phyloP scores from a whole-genome alignment of 2,329 filamentous ascomycete species.

The Fusarium liriodendri region DNA sequence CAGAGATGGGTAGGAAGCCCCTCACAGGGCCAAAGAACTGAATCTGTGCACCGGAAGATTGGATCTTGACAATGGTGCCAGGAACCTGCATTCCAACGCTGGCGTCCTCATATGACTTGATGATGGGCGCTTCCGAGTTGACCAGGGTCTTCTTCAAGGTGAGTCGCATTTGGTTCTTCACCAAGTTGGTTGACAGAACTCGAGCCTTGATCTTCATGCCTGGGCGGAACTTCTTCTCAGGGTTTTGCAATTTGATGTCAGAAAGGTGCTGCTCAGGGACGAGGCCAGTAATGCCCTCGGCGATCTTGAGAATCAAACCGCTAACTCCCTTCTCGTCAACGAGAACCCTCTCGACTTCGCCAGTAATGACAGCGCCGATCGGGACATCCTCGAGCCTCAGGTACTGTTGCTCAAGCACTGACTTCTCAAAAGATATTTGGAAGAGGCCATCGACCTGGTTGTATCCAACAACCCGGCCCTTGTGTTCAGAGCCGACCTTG shows the following conservation, averaged over 20 bases:
- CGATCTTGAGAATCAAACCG: constrained; percentile 84
- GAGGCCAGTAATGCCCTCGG: constrained; percentile 88
- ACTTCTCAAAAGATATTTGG: constrained; percentile 85
- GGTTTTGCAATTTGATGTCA: constrained; percentile 87
- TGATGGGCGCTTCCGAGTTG: constrained; percentile 85
- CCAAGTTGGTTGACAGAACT: constrained; percentile 82
- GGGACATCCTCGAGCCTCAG: constrained; percentile 91
- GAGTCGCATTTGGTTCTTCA: constrained; percentile 82
- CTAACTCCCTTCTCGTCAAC: constrained; percentile 81
- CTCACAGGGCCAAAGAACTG: constrained; percentile 89
- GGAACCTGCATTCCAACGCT: constrained; percentile 80
- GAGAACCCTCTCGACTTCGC: constrained; percentile 86
- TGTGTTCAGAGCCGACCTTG: constrained; percentile 81
- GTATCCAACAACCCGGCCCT: constrained; percentile 85
- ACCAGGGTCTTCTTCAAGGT: constrained; percentile 96
- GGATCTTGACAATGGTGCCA: constrained; percentile 87
- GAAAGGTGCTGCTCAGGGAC: constrained; percentile 90
- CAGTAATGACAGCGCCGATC: constrained; percentile 82
- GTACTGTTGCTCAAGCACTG: constrained; percentile 86
- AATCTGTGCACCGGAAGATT: constrained; percentile 83
- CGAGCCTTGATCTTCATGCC: constrained; percentile 86
- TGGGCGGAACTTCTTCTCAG: constrained; percentile 95
- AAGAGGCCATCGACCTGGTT: constrained; percentile 89
- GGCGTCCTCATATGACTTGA: constrained; percentile 82
- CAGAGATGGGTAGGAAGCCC: constrained; percentile 90